These are phyloP conservation scores for Sugiyamaella grinbergsii DNA, from an alignment of 1,139 yeast species.

Conservation along the genomic window DNA sequence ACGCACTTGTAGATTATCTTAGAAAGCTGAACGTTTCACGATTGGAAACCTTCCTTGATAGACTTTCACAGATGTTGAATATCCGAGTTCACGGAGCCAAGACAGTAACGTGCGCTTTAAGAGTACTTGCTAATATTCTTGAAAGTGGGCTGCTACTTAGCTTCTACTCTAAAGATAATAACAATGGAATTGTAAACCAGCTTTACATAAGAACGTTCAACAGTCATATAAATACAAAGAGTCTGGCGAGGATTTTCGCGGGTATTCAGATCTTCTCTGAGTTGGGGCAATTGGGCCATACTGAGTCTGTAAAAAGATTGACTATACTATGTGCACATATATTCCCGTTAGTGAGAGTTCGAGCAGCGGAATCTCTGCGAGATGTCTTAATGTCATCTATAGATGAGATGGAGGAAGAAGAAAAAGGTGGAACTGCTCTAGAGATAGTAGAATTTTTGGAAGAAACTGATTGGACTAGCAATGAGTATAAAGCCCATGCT, in stretches of 20 bases:
- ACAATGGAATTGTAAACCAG: neutral
- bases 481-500: conserved; percentile 18
- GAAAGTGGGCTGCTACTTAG: conserved; percentile 27
- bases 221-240: conserved; percentile 32
- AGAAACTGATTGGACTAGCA: conserved; percentile 24
- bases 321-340: conserved; percentile 29
- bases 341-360: conserved; percentile 30
- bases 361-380: conserved; percentile 34
- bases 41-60: conserved; percentile 15
- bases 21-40: conserved; percentile 21
- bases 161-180: conserved; percentile 12
- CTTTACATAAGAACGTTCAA: conserved; percentile 31
- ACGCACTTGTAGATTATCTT: conserved; percentile 47
- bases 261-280: conserved; percentile 28
- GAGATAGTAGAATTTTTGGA: conserved; percentile 20
- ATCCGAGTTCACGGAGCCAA: conserved; percentile 22
- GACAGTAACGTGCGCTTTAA: conserved; percentile 25
- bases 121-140: conserved; percentile 23
- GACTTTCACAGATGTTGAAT: conserved; percentile 24
- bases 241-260: conserved; percentile 24
- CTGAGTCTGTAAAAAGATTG: conserved; percentile 27
- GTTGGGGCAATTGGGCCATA: conserved; percentile 29
- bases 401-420: conserved; percentile 12
- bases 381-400: conserved; percentile 20
- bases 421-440: conserved; percentile 1